Base-by-base conservation (phyloP, 192 early-diverging fungal species). In the Coemansia sp. region DNA sequence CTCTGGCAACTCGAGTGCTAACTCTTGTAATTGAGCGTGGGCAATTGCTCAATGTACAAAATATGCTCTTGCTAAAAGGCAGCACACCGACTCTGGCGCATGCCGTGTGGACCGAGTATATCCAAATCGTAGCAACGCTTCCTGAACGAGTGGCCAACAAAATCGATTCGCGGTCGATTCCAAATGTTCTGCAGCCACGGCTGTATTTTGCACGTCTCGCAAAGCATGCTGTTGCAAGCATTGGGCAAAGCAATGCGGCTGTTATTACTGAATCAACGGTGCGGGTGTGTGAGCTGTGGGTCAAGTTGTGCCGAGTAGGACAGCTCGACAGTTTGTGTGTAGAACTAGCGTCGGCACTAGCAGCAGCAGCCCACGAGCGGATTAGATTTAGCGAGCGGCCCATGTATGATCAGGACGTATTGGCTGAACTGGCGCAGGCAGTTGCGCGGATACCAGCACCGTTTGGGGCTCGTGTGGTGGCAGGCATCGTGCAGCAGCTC, bases 101-200 rank as follows among this genome's bases (percentile, higher is more conserved):
- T 10, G 35, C 15, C 0, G 22, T 17, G 17, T 79, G 77, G 77
- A 32, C 60, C 19, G 70, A 69, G 22, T 74, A 70, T 27, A 8
- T 74, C 25, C 67, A 70, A 23, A 48, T 70, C 6, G 41, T 52
- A 10, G 69, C 67, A 35, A 58, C 67, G 2, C 38, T 79, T 43
- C 71, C 77, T 0, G 77, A 79, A 22, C 77, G 77, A 23, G 49
- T 79, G 10, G 71, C 71, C 1, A 74, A 74, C 49, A 19, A 61
- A 11, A 35, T 79, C 22, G 72, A 79, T 17, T 62, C 72, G 1
- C 64, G 57, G 10, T 70, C 67, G 2, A 60, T 79, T 14, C 77
- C 77, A 1, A 35, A 37, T 0, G 12, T 24, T 4, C 62, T 79
- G 24, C 43, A 10, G 15, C 70, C 70, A 2, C 63, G 51, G 11